Evolutionary conservation across 2,329 filamentous ascomycete species (phyloP).

Genomic region (Plenodomus tracheiphilus): DNA sequence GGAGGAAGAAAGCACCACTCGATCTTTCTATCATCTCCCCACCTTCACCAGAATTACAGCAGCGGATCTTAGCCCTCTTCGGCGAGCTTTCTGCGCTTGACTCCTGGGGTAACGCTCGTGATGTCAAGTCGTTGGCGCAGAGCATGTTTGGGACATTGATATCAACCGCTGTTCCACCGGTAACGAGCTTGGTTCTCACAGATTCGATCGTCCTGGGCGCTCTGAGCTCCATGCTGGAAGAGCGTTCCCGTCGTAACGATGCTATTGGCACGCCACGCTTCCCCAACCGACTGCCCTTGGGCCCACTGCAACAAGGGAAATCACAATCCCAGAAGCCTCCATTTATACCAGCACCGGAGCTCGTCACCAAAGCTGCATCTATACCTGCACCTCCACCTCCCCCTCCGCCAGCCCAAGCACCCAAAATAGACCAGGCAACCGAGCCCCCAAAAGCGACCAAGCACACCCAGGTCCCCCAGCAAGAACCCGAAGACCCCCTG

Average conservation of each 20-base stretch:
- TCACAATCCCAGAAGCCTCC: conserved; percentile 12
- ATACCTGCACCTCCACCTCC: neutral
- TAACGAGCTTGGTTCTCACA: conserved; percentile 22
- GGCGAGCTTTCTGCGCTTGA: conserved; percentile 46
- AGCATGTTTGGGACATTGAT: conserved; percentile 49
- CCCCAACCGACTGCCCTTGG: neutral
- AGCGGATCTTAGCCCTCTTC: conserved; percentile 42
- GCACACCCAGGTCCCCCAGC: neutral
- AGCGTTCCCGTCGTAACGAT: conserved; percentile 30
- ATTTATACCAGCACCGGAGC: neutral
- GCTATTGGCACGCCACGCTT: conserved; percentile 23
- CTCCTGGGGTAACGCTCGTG: conserved; percentile 66
- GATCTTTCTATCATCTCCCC: conserved; percentile 28
- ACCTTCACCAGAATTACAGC: conserved; percentile 16
- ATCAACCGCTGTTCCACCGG: conserved; percentile 19
- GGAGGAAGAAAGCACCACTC: conserved; percentile 36
- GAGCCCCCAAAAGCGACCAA: neutral
- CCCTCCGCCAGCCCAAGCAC: neutral
- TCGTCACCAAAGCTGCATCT: conserved; percentile 7
- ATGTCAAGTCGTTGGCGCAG: conserved; percentile 60
- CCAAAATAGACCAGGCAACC: conserved; percentile 6
- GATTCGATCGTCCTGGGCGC: conserved; percentile 25
- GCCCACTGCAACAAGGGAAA: conserved; percentile 1
- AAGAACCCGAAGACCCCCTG: conserved; percentile 1
- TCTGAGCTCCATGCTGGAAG: conserved; percentile 39